These are phyloP conservation scores for Rhynchospora tenuis DNA, from an alignment of 176 grass and related monocot genomes.

Conservation along the genomic window DNA sequence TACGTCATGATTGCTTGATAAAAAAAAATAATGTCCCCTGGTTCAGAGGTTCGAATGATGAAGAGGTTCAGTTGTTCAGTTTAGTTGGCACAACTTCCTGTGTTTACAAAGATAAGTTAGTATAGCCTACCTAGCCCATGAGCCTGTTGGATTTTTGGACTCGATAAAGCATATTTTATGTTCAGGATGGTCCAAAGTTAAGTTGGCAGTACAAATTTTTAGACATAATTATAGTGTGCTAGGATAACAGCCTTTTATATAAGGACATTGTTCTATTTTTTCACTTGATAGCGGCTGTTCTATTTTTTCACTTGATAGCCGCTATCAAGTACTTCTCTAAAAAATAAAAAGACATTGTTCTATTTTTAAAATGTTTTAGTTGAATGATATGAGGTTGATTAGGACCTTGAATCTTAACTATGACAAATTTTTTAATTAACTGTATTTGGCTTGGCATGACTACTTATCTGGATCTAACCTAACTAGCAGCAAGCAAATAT, in stretches of 20 bases:
- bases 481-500: background rate
- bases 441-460: background rate
- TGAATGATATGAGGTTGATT: background rate
- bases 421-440: no score
- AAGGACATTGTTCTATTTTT: background rate
- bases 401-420: no score
- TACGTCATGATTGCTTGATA: constrained; percentile 23
- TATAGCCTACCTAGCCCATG: background rate
- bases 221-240: background rate
- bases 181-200: background rate
- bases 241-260: background rate
- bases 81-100: background rate
- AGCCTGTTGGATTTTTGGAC: background rate
- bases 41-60: background rate
- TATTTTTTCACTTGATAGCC: no score
- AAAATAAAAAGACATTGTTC: background rate
- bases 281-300: no score
- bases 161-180: background rate
- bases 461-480: background rate
- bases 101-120: background rate
- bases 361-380: background rate
- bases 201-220: background rate
- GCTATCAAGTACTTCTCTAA: no score
- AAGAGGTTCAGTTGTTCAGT: background rate
- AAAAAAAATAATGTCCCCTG: background rate